Conservation (phyloP, 78 protist genomes). For the Chrysochromulina parva region DNA sequence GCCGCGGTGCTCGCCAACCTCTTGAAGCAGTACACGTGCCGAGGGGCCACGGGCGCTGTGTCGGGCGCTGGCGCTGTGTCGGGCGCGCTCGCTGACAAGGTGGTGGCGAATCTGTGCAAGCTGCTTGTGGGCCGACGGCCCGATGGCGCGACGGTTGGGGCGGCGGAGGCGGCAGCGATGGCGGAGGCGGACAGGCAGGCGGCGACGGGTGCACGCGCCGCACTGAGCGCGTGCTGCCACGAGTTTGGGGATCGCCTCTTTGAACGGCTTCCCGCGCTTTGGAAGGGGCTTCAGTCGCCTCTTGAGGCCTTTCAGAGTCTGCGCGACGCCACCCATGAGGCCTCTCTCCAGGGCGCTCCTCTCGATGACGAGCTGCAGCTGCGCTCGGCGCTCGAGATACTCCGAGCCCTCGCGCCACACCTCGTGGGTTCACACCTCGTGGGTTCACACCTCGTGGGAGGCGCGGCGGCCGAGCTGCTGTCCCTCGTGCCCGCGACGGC, state of each 20-base stretch:
- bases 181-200: not conserved
- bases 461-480: not conserved
- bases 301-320: not conserved
- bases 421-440: not conserved
- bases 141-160: not conserved
- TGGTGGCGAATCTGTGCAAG: constrained; percentile 14
- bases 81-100: not conserved
- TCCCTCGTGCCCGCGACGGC: no score
- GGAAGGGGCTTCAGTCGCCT: not conserved
- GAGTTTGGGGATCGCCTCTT: not conserved
- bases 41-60: no score
- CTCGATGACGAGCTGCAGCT: no score
- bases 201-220: not conserved
- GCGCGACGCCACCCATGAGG: no score
- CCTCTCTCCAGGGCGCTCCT: no score
- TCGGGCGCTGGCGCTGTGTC: no score
- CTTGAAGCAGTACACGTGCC: no score
- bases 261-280: not conserved
- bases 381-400: not conserved
- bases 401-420: not conserved
- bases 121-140: not conserved
- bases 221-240: not conserved
- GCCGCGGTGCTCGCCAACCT: not conserved
- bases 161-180: not conserved
- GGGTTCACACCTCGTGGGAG: not conserved